Evolutionary conservation across 306 rosid species (phyloP).

Genomic region (Astragalus membranaceus): DNA sequence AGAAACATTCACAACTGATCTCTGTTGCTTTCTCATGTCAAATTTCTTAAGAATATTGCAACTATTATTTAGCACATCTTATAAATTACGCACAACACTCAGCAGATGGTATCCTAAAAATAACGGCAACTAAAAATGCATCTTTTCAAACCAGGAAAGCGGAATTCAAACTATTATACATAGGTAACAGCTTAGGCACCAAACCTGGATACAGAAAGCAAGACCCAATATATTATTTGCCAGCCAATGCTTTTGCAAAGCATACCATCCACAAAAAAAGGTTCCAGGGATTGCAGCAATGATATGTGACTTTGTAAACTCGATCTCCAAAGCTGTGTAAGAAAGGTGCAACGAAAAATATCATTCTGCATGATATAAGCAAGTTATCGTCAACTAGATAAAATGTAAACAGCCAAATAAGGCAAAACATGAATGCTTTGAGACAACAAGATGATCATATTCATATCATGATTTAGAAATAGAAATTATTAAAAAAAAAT

Average conservation of each 20-base stretch:
- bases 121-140: neutral
- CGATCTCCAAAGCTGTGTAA: constrained; percentile 89
- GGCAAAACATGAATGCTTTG: neutral
- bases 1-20: neutral
- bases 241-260: constrained; percentile 74
- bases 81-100: neutral
- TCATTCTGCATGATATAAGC: constrained; percentile 67
- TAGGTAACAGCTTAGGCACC: neutral
- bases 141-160: neutral
- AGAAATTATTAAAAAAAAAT: neutral
- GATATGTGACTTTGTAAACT: constrained; percentile 82
- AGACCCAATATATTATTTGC: constrained; percentile 85
- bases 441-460: neutral
- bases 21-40: neutral
- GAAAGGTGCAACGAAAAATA: constrained; percentile 63
- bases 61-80: neutral
- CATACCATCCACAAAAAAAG: constrained; percentile 92
- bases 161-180: neutral
- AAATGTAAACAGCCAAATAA: constrained; percentile 13
- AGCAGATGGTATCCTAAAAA: neutral
- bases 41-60: neutral
- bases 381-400: constrained; percentile 46
- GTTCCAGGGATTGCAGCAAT: constrained; percentile 81
- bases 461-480: neutral
- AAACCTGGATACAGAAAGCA: constrained; percentile 84